Evolutionary conservation across 2,329 filamentous ascomycete species (phyloP).

Genomic region (Aspergillus hortae): DNA sequence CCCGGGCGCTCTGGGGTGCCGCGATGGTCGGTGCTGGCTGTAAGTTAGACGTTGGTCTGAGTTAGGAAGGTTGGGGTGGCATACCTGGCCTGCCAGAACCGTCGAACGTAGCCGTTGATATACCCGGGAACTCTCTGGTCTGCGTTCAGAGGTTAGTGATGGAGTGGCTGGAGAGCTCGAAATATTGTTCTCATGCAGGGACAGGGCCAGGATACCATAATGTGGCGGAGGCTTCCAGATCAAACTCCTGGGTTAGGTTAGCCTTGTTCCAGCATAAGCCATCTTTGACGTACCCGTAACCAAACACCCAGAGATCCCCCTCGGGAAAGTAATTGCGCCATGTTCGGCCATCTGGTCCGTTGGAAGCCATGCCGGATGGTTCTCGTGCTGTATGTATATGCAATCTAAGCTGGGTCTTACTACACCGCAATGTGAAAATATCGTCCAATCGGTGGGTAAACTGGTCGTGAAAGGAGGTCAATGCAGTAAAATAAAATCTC

Average conservation of each 20-base stretch:
- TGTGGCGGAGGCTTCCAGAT: slow-evolving; percentile 98
- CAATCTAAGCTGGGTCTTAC: not conserved
- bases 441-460: no score
- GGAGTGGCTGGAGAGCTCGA: not conserved
- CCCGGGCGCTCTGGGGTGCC: slow-evolving; percentile 85
- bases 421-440: no score
- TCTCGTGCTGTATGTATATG: not conserved
- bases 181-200: not conserved
- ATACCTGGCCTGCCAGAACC: slow-evolving; percentile 76
- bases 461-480: no score
- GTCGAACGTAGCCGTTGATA: slow-evolving; percentile 86
- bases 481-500: no score
- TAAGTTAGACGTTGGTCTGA: slow-evolving; percentile 1
- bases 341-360: slow-evolving; percentile 27
- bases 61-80: not conserved
- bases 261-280: not conserved
- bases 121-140: slow-evolving; percentile 83
- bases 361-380: not conserved
- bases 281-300: slow-evolving; percentile 71
- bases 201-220: slow-evolving; percentile 62
- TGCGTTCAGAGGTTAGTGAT: slow-evolving; percentile 34
- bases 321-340: slow-evolving; percentile 44
- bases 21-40: slow-evolving; percentile 79
- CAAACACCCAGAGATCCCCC: slow-evolving; percentile 90
- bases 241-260: slow-evolving; percentile 62